Base-by-base conservation (phyloP, 1,284 basidiomycete species). In the Meripilus lineatus region DNA sequence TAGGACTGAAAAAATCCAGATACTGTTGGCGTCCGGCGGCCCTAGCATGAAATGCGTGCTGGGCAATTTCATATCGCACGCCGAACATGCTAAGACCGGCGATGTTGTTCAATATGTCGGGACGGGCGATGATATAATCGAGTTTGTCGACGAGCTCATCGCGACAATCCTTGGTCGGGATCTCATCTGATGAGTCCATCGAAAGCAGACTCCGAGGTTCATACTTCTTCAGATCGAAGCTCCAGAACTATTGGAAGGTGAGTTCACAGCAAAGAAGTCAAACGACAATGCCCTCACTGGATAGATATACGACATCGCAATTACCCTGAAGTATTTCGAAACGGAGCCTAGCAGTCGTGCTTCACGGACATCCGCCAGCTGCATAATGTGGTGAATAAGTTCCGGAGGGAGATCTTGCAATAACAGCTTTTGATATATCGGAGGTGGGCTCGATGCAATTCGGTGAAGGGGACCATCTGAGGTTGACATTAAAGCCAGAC, bases 231-330 rank as follows among this genome's bases (percentile, higher is more conserved):
- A n/a, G n/a, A 30, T 10, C 10, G 28, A 30, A 30, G 8, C 28
- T 10, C 28, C 28, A 10, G 28, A n/a, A 30, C 38, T 17, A 14
- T n/a, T n/a, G n/a, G n/a, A n/a, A n/a, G n/a, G n/a, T n/a, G n/a
- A n/a, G n/a, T n/a, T n/a, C n/a, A n/a, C n/a, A n/a, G n/a, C n/a
- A n/a, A n/a, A n/a, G n/a, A n/a, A n/a, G n/a, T n/a, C n/a, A n/a
- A n/a, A n/a, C n/a, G n/a, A n/a, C n/a, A n/a, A n/a, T n/a, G n/a
- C n/a, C n/a, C 42, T 20, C 35, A 53, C 51, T 22, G 28, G 3
- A 24, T 49, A 50, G 3, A 47, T 38, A 28, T 47, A 46, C 11
- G 45, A 32, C 1, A 36, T 18, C 2, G 45, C 44, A 4, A 50
- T 38, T 3, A 39, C 34, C n/a, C 34, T 32, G 13, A 52, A 34